Evolutionary conservation across 441 rosid species (phyloP).

Genomic region (Viola pubescens): DNA sequence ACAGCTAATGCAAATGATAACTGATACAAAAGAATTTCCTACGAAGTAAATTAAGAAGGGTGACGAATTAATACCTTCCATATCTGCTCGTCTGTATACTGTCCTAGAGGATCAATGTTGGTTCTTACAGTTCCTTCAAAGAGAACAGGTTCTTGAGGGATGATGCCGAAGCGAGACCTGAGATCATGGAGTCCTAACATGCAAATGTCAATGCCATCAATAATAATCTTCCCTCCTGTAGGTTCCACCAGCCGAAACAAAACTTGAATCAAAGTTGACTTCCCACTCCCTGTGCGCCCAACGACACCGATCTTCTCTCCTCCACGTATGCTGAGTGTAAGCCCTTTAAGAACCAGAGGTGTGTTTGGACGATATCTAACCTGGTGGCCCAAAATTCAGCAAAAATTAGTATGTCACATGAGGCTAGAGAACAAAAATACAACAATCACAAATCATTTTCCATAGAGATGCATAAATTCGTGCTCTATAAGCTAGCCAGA

Average conservation of each 20-base stretch:
- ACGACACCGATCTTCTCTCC: conserved; percentile 90
- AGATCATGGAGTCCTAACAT: conserved; percentile 80
- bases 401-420: background rate
- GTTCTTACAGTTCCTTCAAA: conserved; percentile 94
- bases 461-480: background rate
- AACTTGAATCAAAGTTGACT: conserved; percentile 85
- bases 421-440: background rate
- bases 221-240: conserved; percentile 61
- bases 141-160: conserved; percentile 94
- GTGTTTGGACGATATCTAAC: conserved; percentile 82
- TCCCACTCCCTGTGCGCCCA: conserved; percentile 95
- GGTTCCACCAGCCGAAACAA: conserved; percentile 90
- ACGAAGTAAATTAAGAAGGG: conserved; percentile 1
- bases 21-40: background rate
- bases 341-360: conserved; percentile 80
- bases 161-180: conserved; percentile 86
- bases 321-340: conserved; percentile 63
- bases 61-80: conserved; percentile 54
- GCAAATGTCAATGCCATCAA: conserved; percentile 73
- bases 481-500: background rate
- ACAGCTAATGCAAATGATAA: background rate
- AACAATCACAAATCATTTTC: background rate
- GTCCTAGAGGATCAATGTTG: conserved; percentile 77
- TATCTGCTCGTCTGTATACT: conserved; percentile 71
- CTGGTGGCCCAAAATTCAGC: conserved; percentile 28